Conservation (phyloP, 202 grass and related monocot genomes). For the Zoysia matrella region DNA sequence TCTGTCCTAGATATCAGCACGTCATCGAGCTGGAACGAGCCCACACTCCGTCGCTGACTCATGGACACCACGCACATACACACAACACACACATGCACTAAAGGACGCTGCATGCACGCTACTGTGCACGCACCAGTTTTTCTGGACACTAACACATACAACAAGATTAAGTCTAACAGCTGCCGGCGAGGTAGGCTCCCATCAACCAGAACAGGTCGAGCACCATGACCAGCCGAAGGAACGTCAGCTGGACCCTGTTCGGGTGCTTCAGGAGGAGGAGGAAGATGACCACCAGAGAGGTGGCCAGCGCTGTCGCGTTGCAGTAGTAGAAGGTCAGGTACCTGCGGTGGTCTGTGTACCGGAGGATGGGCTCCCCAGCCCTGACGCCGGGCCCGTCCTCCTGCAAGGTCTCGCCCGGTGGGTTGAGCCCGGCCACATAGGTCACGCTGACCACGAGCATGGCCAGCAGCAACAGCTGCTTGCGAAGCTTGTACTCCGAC, state of each 20-base stretch:
- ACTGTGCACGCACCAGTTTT: too few relatives aligned
- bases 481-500: not conserved
- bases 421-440: not conserved
- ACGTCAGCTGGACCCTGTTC: too few relatives aligned
- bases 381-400: not conserved
- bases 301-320: slow-evolving; percentile 15
- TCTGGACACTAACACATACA: too few relatives aligned
- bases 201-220: not conserved
- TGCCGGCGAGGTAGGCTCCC: not conserved
- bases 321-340: slow-evolving; percentile 36
- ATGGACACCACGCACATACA: too few relatives aligned
- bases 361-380: slow-evolving; percentile 32
- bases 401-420: not conserved
- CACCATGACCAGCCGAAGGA: slow-evolving; percentile 33
- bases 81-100: too few relatives aligned
- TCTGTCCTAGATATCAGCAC: too few relatives aligned
- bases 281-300: too few relatives aligned
- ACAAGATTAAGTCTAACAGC: too few relatives aligned
- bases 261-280: too few relatives aligned
- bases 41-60: too few relatives aligned
- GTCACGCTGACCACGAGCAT: not conserved
- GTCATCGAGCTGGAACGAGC: too few relatives aligned
- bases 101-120: too few relatives aligned
- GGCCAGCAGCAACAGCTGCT: not conserved
- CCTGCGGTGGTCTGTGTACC: not conserved